phyloP scores from a whole-genome alignment of 805 yeast genomes.

The Dipodascopsis uninucleata region DNA sequence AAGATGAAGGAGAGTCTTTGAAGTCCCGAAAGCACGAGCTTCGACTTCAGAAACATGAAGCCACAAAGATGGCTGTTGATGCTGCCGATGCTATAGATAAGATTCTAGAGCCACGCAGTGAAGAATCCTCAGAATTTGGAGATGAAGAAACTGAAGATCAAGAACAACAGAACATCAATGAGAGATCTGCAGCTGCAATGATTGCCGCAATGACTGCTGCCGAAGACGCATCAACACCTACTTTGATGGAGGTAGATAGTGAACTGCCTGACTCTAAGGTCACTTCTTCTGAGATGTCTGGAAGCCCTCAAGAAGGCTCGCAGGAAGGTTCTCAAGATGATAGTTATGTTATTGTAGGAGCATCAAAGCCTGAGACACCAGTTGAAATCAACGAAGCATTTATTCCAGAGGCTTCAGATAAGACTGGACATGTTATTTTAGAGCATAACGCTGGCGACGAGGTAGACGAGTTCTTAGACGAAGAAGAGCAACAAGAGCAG shows the following conservation, averaged over 20 bases:
- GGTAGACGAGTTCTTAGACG: constrained; percentile 21
- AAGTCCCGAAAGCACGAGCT: constrained; percentile 16
- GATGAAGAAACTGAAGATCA: no score
- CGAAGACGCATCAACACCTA: no score
- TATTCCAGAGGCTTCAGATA: constrained; percentile 20
- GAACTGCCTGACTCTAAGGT: no score
- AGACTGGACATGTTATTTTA: constrained; percentile 15
- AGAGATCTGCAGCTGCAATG: no score
- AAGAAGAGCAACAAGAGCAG: constrained; percentile 17
- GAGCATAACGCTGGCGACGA: constrained; percentile 20
- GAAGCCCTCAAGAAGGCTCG: no score
- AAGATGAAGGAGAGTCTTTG: constrained; percentile 16
- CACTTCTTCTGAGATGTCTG: no score
- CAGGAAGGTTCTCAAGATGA: no score
- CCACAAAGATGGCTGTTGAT: constrained; percentile 31
- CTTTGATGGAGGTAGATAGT: no score
- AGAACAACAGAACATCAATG: no score
- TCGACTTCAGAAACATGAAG: constrained; percentile 27
- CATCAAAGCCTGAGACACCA: constrained; percentile 14
- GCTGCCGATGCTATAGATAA: constrained; percentile 30
- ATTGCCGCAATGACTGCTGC: no score
- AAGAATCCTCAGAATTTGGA: no score
- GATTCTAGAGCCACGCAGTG: constrained; percentile 23
- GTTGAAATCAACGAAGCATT: constrained; percentile 11
- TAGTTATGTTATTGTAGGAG: constrained; percentile 14